Evolutionary conservation across 495 filamentous ascomycete genomes (phyloP), one percentile per base, ranked within the genome.

Genomic region (Penicillium cataractarum): DNA sequence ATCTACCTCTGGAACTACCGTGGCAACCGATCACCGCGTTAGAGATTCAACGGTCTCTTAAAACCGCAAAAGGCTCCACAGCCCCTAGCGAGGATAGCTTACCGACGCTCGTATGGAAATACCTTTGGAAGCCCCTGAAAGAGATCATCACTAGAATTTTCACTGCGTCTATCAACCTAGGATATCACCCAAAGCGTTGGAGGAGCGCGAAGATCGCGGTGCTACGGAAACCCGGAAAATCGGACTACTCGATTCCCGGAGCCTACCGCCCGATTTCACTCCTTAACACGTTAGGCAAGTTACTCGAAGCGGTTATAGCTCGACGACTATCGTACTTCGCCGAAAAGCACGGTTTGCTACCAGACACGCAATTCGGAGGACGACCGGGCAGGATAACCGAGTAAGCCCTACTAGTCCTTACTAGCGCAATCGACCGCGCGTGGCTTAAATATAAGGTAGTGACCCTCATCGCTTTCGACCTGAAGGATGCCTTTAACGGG

Each of bases 401-500:
- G 37, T 52, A 71, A 33, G 68, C 68, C 26, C 49, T 74, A 10
- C 56, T 71, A 15, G 62, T 71, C 3, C 63, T 73, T 0, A 22
- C 54, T 1, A 73, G 66, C 29, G 61, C 68, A 3, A 70, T 71
- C 32, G 62, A 73, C 62, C 59, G 42, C 58, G 72, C 70, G n/a
- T 74, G 59, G 65, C 56, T 61, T 4, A 44, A 46, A 65, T 33
- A 44, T 6, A 62, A 57, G 40, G 63, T 73, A 4, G 54, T 73
- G 3, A 70, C 55, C 0, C 57, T 72, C 0, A 31, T 74, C 0
- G 49, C 60, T 26, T 74, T 74, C 39, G 62, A 74, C 42, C 67
- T 71, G 2, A 74, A 72, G 55, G 66, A 67, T 0, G 72, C 67
- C 42, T 74, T 74, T 33, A 72, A 72, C 33, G 63, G 69, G 6